Conservation (phyloP, 805 yeast genomes). For the Lipomyces lipofer region DNA sequence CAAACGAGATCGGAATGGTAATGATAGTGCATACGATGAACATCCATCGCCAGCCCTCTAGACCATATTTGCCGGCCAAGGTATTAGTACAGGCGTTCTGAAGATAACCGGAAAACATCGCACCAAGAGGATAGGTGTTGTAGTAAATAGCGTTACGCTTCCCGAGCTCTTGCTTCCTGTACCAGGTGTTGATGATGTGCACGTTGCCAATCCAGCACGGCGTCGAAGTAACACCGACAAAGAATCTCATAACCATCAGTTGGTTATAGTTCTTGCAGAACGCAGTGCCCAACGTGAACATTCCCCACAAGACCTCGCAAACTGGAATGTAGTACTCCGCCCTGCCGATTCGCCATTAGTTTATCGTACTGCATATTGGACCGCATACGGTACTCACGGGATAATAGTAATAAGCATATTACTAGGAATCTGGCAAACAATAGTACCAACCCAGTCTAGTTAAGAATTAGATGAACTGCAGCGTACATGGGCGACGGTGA, state of each 20-base stretch:
- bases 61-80: constrained; percentile 53
- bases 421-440: constrained; percentile 40
- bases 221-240: constrained; percentile 48
- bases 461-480: too few species aligned
- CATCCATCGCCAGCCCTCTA: constrained; percentile 72
- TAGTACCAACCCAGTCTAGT: constrained; percentile 29
- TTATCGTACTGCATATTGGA: constrained; percentile 37
- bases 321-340: constrained; percentile 39
- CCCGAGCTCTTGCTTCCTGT: constrained; percentile 56
- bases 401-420: constrained; percentile 37
- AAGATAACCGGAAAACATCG: constrained; percentile 61
- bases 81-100: constrained; percentile 56
- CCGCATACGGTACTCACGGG: constrained; percentile 39
- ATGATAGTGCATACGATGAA: constrained; percentile 65
- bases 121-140: constrained; percentile 62
- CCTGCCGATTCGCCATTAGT: constrained; percentile 30
- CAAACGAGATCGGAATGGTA: constrained; percentile 54
- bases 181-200: constrained; percentile 50
- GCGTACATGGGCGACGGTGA: constrained; percentile 29
- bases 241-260: constrained; percentile 42
- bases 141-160: constrained; percentile 62
- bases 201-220: constrained; percentile 48
- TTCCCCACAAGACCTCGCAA: constrained; percentile 47
- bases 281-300: constrained; percentile 33
- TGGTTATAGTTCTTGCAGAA: constrained; percentile 39